phyloP scores from a whole-genome alignment of 306 rosid genomes.

The Lagenaria siceraria region DNA sequence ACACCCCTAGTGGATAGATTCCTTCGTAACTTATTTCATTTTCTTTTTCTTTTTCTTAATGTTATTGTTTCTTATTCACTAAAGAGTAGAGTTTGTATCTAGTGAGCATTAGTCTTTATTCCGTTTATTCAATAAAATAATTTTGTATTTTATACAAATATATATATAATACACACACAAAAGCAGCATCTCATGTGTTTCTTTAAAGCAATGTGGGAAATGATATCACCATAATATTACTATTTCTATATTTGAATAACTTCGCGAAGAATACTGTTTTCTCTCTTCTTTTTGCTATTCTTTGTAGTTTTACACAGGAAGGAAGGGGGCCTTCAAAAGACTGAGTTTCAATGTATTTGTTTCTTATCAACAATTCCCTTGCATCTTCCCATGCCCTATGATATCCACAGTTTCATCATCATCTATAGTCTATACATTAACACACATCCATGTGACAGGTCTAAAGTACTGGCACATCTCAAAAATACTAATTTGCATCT shows the following conservation, averaged over 20 bases:
- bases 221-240: background rate
- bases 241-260: background rate
- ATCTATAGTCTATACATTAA: background rate
- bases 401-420: background rate
- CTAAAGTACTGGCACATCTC: background rate
- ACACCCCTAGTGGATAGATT: too few relatives aligned
- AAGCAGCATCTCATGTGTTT: too few relatives aligned
- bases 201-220: too few relatives aligned
- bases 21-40: too few relatives aligned
- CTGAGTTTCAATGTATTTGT: background rate
- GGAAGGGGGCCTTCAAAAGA: background rate
- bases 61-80: too few relatives aligned
- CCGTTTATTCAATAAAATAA: too few relatives aligned
- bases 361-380: background rate
- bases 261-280: background rate
- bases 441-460: background rate
- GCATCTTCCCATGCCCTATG: background rate
- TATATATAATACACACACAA: too few relatives aligned
- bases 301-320: background rate
- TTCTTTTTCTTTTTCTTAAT: too few relatives aligned
- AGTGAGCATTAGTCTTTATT: too few relatives aligned
- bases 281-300: background rate
- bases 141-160: too few relatives aligned
- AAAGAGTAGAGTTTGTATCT: too few relatives aligned
- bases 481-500: background rate